These are phyloP conservation scores for Myriosclerotinia duriaeana DNA, from an alignment of 2,329 filamentous ascomycete species.

Conservation along the genomic window DNA sequence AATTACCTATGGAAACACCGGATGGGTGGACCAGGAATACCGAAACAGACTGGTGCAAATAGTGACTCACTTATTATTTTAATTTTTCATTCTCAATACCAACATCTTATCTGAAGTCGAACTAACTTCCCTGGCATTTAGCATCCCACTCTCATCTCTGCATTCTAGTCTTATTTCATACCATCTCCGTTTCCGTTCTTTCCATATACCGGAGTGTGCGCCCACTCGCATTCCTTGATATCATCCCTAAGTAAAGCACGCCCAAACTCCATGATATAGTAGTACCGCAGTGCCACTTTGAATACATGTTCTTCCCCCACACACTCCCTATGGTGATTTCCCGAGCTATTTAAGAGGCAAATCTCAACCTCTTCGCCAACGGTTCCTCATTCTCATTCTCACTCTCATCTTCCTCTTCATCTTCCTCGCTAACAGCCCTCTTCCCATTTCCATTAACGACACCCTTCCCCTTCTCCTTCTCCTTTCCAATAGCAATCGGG, in stretches of 20 bases:
- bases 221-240: conserved; percentile 6
- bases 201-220: background rate
- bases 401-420: conserved; percentile 26
- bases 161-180: background rate
- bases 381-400: conserved; percentile 26
- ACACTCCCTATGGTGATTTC: background rate
- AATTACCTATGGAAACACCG: background rate
- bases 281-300: background rate
- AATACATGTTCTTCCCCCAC: background rate
- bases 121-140: background rate
- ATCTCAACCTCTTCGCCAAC: conserved; percentile 34
- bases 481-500: conserved; percentile 8
- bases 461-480: conserved; percentile 14
- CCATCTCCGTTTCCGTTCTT: background rate
- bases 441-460: background rate
- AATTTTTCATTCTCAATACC: background rate
- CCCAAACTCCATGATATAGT: conserved; percentile 11
- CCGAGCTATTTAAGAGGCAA: background rate
- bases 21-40: background rate
- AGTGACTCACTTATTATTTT: background rate
- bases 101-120: background rate
- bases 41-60: background rate
- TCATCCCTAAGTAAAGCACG: background rate
- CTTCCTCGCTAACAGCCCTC: background rate
- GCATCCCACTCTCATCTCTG: background rate